Base-by-base conservation (phyloP, 257 asterid genomes). In the Nicotiana benthamiana region DNA sequence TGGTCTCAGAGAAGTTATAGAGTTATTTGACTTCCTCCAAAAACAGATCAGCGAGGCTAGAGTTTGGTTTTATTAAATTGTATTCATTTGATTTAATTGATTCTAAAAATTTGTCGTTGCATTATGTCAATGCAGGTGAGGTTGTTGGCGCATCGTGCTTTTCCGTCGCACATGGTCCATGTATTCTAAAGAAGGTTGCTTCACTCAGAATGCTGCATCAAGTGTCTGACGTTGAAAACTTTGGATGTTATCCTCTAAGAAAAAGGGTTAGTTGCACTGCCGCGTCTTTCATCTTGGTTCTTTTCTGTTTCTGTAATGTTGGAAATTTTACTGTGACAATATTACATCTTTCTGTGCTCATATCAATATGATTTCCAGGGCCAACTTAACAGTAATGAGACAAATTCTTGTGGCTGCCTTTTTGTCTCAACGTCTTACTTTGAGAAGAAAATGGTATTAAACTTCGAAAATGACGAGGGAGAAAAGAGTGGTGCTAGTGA, bases 131-230 rank as follows among this genome's bases (percentile, higher is more conserved):
- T 53, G 30, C 81, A 96, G 99, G 98, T 40, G 98, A 96, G 92
- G 97, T 96, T 82, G 95, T 94, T 59, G 99, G 99, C 48, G 90
- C 97, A n/a, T 92, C 97, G 83, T 94, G 97, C 46, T 90, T 96
- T 81, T 86, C 97, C 6, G 90, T 96, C 75, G 97, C 95, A 80
- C 96, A 85, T 79, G 93, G 95, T 64, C 72, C 88, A 40, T 83
- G 88, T 89, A 74, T 85, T 62, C 80, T 92, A 88, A 94, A 88
- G 88, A 96, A 92, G 91, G 87, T 91, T 84, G 86, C 98, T 85
- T 96, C 98, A 78, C 92, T 90, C 78, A 92, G 87, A 89, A 91
- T 91, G 98, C 88, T 96, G 87, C 93, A 92, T 86, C 97, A 92
- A 84, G 80, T 92, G 79, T 80, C 92, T 65, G 91, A 92, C 53